Evolutionary conservation across 192 early-diverging fungal species (phyloP), one percentile per base, ranked within the genome.

Genomic region (Entomortierella parvispora): DNA sequence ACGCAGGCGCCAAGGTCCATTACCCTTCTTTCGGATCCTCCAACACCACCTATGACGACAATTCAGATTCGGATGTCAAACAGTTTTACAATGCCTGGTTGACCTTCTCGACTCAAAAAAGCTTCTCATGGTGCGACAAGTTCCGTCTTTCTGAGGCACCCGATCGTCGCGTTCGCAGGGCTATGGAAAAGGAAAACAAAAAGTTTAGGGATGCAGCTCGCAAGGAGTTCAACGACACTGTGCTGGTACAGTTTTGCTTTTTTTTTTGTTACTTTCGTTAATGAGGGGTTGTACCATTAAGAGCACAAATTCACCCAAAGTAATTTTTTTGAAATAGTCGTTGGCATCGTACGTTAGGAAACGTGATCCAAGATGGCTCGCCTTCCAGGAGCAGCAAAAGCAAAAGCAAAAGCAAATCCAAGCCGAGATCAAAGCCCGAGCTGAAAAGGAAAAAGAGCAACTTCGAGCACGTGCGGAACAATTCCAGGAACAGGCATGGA

Each of bases 71-170:
- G 12, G 80, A 82, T 46, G 81, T 90, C 49, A 82, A 87, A 31
- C 89, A 91, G 45, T 94, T 95, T 62, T 95, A 95, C 77, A 88
- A 82, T 43, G 86, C 90, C 33, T 99, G 94, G 88, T 77, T 88
- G 28, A 89, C 87, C 18, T 99, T 98, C 69, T 80, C 91, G 1
- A 87, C 91, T 15, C 76, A 82, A 63, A 98, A 98, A 80, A 91
- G 90, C n/a, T 99, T 98, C 66, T 84, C 86, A 31, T 99, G 97
- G 97, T 85, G 85, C 51, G 97, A 99, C 81, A 91, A 95, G 62
- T 95, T 90, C 81, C 82, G 90, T 12, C 85, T 95, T 3, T 82
- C 90, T 0, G 95, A 97, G 48, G 90, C 90, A 33, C 93, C 92
- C 25, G 94, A 96, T 82, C 88, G 97, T 23, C 79, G 84, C 37